A percentile compares a stretch with the other conserved stretches of the same genome.
Evolutionary conservation across 75 land plant species (phyloP).

Genomic region (Selaginella moellendorffii): DNA sequence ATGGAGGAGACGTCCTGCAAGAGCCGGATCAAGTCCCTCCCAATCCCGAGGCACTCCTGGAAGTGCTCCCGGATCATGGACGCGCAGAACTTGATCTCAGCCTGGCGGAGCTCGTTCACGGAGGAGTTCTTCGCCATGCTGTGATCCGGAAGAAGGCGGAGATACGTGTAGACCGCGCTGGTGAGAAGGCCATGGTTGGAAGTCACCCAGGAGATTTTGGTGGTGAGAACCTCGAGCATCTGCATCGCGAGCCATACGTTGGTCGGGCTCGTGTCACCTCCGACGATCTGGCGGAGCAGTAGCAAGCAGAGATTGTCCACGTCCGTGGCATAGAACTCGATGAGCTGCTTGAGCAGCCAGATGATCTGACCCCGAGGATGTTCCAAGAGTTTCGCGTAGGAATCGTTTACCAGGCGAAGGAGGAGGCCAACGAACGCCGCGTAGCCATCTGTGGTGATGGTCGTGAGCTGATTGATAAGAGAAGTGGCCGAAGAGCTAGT

Average conservation of each 20-base stretch:
- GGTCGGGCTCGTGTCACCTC: slow-evolving; percentile 58
- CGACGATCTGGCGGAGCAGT: slow-evolving; percentile 49
- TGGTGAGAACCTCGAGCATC: slow-evolving; percentile 31
- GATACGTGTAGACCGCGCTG: slow-evolving; percentile 47
- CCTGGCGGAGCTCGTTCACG: slow-evolving; percentile 33
- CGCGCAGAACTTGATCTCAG: slow-evolving; percentile 62
- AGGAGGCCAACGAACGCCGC: slow-evolving; percentile 33
- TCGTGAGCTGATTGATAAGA: slow-evolving; percentile 51
- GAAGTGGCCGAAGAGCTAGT: slow-evolving; percentile 19
- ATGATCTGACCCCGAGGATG: slow-evolving; percentile 37
- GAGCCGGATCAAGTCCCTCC: slow-evolving; percentile 75
- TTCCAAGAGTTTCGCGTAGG: slow-evolving; percentile 41
- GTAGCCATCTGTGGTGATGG: slow-evolving; percentile 76
- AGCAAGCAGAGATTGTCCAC: slow-evolving; percentile 37
- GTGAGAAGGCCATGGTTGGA: slow-evolving; percentile 35
- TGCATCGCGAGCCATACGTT: slow-evolving; percentile 66
- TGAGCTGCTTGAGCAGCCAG: slow-evolving; percentile 37
- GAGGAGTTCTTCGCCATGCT: slow-evolving; percentile 17
- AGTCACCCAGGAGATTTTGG: slow-evolving; percentile 48
- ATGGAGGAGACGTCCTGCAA: slow-evolving; percentile 63
- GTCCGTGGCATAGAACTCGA: slow-evolving; percentile 38
- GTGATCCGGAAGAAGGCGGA: slow-evolving; percentile 74
- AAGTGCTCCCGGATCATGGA: slow-evolving; percentile 47
- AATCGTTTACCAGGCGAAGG: slow-evolving; percentile 36
- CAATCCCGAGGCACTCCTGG: slow-evolving; percentile 52